Percentiles rank a stretch among this genome's conserved stretches.
These are phyloP conservation scores for Rosa chinensis DNA, from an alignment of 306 rosid species.

Conservation along the genomic window DNA sequence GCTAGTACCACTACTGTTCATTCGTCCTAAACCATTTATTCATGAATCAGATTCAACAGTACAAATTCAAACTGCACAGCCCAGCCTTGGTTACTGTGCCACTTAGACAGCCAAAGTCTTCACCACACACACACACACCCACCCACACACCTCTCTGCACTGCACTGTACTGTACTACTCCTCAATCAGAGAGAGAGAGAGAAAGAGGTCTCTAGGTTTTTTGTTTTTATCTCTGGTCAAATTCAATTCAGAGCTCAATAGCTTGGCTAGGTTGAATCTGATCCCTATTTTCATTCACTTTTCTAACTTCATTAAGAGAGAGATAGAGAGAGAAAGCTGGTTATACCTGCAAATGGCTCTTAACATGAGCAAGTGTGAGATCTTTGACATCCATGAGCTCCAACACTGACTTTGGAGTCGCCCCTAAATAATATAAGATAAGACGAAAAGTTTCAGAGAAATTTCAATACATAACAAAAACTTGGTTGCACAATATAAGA, in stretches of 20 bases:
- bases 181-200: neutral
- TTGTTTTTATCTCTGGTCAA: neutral
- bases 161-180: neutral
- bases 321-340: constrained; percentile 5
- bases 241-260: neutral
- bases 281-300: neutral
- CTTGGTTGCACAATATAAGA: neutral
- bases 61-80: constrained; percentile 8
- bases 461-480: neutral
- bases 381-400: constrained; percentile 98
- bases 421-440: constrained; percentile 45
- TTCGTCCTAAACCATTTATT: constrained; percentile 32
- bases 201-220: neutral
- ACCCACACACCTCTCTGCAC: constrained; percentile 5
- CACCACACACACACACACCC: constrained; percentile 17
- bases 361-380: constrained; percentile 94
- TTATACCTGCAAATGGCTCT: constrained; percentile 94
- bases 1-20: constrained; percentile 29
- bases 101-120: constrained; percentile 47
- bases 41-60: constrained; percentile 18
- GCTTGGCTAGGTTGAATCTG: neutral
- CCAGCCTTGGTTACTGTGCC: constrained; percentile 57
- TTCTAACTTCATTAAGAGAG: neutral
- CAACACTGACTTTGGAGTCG: constrained; percentile 88
- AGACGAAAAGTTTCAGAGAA: neutral